phyloP scores from a whole-genome alignment of 2,329 filamentous ascomycete genomes.

The Nemania abortiva region DNA sequence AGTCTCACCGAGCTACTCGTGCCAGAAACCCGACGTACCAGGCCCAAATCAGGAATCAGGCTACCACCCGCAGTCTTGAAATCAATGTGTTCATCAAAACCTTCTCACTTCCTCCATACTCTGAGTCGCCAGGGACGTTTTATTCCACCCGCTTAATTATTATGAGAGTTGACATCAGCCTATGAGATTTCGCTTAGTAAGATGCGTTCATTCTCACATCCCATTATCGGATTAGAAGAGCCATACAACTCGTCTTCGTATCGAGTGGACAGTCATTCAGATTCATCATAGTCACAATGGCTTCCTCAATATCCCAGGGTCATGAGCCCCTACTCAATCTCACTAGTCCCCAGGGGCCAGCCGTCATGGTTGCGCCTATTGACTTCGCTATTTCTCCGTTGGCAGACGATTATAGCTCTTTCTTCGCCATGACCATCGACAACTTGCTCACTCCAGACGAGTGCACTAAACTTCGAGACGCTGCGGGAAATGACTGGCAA shows the following conservation, averaged over 20 bases:
- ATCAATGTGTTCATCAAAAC: no score
- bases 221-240: neutral
- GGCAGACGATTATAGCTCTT: slow-evolving; percentile 43
- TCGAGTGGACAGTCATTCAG: neutral
- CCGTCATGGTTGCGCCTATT: slow-evolving; percentile 38
- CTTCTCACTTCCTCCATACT: neutral
- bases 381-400: slow-evolving; percentile 44
- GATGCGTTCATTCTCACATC: neutral
- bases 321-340: slow-evolving; percentile 35
- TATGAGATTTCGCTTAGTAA: neutral
- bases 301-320: slow-evolving; percentile 30
- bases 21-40: no score
- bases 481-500: slow-evolving; percentile 43
- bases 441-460: slow-evolving; percentile 45
- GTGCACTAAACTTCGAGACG: slow-evolving; percentile 39
- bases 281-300: slow-evolving; percentile 42
- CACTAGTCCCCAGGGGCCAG: slow-evolving; percentile 28
- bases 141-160: neutral
- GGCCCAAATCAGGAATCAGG: no score
- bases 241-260: neutral
- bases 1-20: no score
- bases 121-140: neutral
- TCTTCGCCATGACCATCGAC: slow-evolving; percentile 47
- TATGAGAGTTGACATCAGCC: neutral
- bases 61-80: no score